phyloP scores from a whole-genome alignment of 805 yeast species.

The Candida ulmi region DNA sequence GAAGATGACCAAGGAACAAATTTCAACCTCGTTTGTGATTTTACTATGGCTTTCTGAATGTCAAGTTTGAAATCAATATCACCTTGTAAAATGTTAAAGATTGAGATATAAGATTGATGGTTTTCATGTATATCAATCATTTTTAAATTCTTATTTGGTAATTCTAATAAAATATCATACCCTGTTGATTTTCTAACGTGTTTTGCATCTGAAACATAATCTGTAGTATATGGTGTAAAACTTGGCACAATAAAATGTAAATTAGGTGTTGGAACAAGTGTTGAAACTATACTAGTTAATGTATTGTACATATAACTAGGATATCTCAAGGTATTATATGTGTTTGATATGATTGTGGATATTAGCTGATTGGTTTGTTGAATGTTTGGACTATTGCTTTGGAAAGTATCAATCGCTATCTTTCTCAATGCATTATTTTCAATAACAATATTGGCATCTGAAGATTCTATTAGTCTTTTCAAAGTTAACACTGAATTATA shows the following conservation, averaged over 20 bases:
- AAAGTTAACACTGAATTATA: slow-evolving; percentile 84
- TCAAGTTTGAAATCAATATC: slow-evolving; percentile 55
- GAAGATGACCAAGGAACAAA: slow-evolving; percentile 88
- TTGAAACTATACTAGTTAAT: slow-evolving; percentile 71
- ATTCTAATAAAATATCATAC: slow-evolving; percentile 78
- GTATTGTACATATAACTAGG: slow-evolving; percentile 92
- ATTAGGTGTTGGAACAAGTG: slow-evolving; percentile 81
- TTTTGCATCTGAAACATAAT: slow-evolving; percentile 53
- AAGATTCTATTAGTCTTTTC: slow-evolving; percentile 72
- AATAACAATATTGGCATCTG: slow-evolving; percentile 84
- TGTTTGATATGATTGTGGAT: slow-evolving; percentile 75
- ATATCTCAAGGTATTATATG: slow-evolving; percentile 83
- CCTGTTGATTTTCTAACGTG: slow-evolving; percentile 68
- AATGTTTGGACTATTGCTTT: slow-evolving; percentile 57
- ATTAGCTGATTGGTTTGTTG: slow-evolving; percentile 81
- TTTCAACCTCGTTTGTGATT: slow-evolving; percentile 59
- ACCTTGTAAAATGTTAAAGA: slow-evolving; percentile 66
- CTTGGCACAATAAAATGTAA: slow-evolving; percentile 70
- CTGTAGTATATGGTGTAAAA: slow-evolving; percentile 72
- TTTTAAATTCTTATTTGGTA: slow-evolving; percentile 70
- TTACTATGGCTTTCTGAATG: slow-evolving; percentile 57
- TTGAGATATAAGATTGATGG: slow-evolving; percentile 54
- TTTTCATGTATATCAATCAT: slow-evolving; percentile 51
- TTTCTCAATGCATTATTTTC: slow-evolving; percentile 82
- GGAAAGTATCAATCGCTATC: slow-evolving; percentile 60